phyloP scores from a whole-genome alignment of 176 grass and related monocot genomes.

The Cenchrus purpureus region DNA sequence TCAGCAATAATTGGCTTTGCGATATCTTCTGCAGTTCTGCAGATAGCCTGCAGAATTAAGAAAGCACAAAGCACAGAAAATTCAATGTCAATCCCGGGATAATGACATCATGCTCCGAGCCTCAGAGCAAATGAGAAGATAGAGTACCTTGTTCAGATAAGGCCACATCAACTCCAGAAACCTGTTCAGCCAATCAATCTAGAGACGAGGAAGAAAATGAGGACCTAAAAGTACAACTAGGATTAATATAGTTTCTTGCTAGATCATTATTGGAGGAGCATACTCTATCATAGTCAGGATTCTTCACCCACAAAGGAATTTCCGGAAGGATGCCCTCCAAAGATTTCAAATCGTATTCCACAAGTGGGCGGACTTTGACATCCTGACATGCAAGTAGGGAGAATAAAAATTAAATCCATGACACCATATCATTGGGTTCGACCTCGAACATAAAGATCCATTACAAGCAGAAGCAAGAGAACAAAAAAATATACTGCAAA shows the following conservation, averaged over 20 bases:
- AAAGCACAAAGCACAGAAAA: slow-evolving; percentile 32
- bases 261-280: background rate
- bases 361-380: slow-evolving; percentile 67
- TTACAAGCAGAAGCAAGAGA: background rate
- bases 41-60: slow-evolving; percentile 67
- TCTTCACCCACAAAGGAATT: slow-evolving; percentile 97
- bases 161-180: slow-evolving; percentile 94
- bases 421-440: background rate
- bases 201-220: slow-evolving; percentile 34
- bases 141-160: slow-evolving; percentile 84
- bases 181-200: slow-evolving; percentile 99
- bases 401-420: slow-evolving; percentile 14
- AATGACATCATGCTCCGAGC: slow-evolving; percentile 23
- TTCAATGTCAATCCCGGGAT: slow-evolving; percentile 17
- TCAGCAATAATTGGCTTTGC: slow-evolving; percentile 94
- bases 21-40: slow-evolving; percentile 79
- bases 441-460: background rate
- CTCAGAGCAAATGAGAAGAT: slow-evolving; percentile 19
- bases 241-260: slow-evolving; percentile 5
- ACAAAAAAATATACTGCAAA: background rate
- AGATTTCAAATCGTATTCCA: slow-evolving; percentile 76
- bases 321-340: slow-evolving; percentile 84
- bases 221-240: slow-evolving; percentile 12
- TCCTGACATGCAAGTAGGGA: slow-evolving; percentile 48
- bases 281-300: slow-evolving; percentile 98